A percentile compares a stretch with the other conserved stretches of the same genome.
These are phyloP conservation scores for Paraglomus brasilianum DNA, from an alignment of 192 early-diverging fungal genomes.

Conservation along the genomic window DNA sequence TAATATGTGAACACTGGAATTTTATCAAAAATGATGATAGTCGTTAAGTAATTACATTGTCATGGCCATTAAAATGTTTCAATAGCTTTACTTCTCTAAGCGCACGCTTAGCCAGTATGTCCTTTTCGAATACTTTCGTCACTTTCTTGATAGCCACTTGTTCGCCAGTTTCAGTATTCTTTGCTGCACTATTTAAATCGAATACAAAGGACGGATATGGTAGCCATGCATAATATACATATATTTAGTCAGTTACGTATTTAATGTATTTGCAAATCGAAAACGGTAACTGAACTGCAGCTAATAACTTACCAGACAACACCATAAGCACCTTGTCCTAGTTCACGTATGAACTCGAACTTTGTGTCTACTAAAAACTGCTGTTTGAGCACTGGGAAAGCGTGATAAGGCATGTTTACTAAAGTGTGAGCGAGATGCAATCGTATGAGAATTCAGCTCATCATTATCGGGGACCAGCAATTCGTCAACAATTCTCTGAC, in stretches of 20 bases:
- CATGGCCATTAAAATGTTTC: constrained; percentile 93
- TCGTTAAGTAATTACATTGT: constrained; percentile 59
- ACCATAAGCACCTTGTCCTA: constrained; percentile 90
- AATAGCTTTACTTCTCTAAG: constrained; percentile 94
- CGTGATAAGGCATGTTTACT: constrained; percentile 31
- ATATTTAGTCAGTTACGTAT: background rate
- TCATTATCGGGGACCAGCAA: too few species aligned
- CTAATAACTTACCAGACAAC: constrained; percentile 67
- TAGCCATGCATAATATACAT: background rate
- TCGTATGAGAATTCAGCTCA: too few species aligned
- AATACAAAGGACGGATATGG: background rate
- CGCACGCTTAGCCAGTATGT: constrained; percentile 89
- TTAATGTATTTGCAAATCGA: background rate
- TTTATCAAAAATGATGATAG: background rate
- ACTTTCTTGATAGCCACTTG: constrained; percentile 91
- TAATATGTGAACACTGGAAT: background rate
- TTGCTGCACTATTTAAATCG: constrained; percentile 68
- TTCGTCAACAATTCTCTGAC: too few species aligned
- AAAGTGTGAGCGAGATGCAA: background rate
- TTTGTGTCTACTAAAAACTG: constrained; percentile 44
- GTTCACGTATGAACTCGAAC: constrained; percentile 76
- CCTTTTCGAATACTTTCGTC: constrained; percentile 78
- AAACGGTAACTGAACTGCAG: background rate
- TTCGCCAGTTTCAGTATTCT: constrained; percentile 72
- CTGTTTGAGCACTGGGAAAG: constrained; percentile 43